A percentile compares a stretch with the other conserved stretches of the same genome.
phyloP scores from a whole-genome alignment of 2,329 filamentous ascomycete species.

The Fusarium haematococcum region DNA sequence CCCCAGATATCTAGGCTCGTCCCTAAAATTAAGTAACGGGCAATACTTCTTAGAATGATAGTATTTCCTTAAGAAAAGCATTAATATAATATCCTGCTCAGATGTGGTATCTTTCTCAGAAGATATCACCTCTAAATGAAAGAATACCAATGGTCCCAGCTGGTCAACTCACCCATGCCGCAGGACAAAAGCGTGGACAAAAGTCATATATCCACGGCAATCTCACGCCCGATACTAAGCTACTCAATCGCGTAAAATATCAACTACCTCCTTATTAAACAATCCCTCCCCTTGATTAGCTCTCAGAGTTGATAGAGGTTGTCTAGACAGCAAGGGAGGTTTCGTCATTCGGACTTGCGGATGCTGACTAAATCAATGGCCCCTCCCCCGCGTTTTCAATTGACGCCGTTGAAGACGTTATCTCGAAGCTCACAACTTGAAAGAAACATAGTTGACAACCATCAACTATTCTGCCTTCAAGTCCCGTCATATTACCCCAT shows the following conservation, averaged over 20 bases:
- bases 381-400: conserved; percentile 33
- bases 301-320: background rate
- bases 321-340: background rate
- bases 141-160: background rate
- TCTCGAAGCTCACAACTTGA: conserved; percentile 13
- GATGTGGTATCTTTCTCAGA: background rate
- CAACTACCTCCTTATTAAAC: too few species aligned
- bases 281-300: too few species aligned
- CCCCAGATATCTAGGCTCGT: background rate
- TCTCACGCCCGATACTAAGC: background rate
- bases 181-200: background rate
- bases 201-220: background rate
- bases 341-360: conserved; percentile 38
- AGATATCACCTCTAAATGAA: background rate
- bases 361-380: conserved; percentile 38
- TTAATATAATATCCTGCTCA: background rate
- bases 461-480: background rate
- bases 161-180: background rate
- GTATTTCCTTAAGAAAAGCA: background rate
- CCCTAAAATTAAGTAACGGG: background rate
- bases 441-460: background rate
- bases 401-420: conserved; percentile 10
- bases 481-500: background rate
- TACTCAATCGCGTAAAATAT: background rate
- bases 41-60: background rate